phyloP scores from a whole-genome alignment of 2,329 filamentous ascomycete species.

The Trichoderma endophyticum region DNA sequence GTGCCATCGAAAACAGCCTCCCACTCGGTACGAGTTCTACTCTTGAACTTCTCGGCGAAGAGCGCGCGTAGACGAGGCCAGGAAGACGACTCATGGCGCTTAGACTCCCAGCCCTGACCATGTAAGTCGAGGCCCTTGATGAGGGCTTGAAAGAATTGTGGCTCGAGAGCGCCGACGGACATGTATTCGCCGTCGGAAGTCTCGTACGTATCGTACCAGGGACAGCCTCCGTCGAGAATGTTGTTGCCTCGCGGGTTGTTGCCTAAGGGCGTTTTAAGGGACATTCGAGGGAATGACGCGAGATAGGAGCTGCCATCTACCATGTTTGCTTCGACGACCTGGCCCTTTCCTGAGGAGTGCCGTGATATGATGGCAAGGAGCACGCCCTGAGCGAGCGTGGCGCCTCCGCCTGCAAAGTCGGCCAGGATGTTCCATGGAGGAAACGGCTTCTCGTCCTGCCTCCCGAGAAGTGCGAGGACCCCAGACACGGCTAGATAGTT shows the following conservation, averaged over 20 bases:
- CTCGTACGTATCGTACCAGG: constrained; percentile 87
- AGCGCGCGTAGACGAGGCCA: constrained; percentile 66
- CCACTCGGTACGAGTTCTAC: constrained; percentile 74
- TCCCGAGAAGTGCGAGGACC: constrained; percentile 71
- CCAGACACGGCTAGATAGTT: constrained; percentile 93
- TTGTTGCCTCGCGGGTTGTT: constrained; percentile 67
- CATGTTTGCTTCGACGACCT: constrained; percentile 96
- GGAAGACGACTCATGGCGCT: constrained; percentile 55
- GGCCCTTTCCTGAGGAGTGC: constrained; percentile 63
- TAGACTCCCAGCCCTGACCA: constrained; percentile 46
- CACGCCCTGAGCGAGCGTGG: constrained; percentile 76
- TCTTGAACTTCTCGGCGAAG: constrained; percentile 63
- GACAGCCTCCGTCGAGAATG: constrained; percentile 76
- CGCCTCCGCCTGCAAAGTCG: constrained; percentile 89
- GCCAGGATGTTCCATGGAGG: constrained; percentile 81
- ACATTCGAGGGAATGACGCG: constrained; percentile 71
- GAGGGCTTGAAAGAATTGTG: constrained; percentile 73
- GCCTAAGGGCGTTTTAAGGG: constrained; percentile 62
- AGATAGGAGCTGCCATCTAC: constrained; percentile 84
- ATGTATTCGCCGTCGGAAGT: constrained; percentile 76
- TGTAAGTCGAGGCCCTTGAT: constrained; percentile 63
- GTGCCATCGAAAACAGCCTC: constrained; percentile 82
- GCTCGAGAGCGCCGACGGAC: constrained; percentile 87
- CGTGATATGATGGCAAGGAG: constrained; percentile 73
- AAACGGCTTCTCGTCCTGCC: constrained; percentile 65